Percentiles rank a stretch among this genome's conserved stretches.
Conservation (phyloP, 352 stramenopile genomes). For the Globisporangium okanoganense region DNA sequence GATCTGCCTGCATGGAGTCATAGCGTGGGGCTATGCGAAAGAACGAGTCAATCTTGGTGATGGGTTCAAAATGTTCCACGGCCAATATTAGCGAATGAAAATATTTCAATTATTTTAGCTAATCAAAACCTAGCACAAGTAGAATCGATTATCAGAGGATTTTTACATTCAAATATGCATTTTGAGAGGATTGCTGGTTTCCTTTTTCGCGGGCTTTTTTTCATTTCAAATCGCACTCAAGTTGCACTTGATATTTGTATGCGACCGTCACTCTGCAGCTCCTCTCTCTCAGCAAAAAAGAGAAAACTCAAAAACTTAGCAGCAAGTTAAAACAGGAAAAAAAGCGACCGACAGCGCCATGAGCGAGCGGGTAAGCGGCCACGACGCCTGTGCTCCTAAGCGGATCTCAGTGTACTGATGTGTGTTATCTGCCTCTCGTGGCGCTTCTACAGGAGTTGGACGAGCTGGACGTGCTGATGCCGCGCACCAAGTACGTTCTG, state of each 20-base stretch:
- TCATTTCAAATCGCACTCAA: constrained; percentile 8
- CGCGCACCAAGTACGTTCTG: constrained; percentile 51
- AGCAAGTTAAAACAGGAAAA: not conserved
- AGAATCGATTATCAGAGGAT: not conserved
- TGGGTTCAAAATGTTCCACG: not conserved
- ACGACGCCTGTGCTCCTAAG: not conserved
- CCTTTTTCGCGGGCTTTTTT: constrained; percentile 12
- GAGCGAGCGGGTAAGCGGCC: constrained; percentile 1
- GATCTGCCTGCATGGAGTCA: too few species aligned
- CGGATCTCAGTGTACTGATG: not conserved
- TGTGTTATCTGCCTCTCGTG: not conserved
- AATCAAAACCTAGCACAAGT: too few species aligned
- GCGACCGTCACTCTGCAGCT: not conserved
- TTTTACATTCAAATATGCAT: not conserved
- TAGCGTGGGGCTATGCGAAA: not conserved
- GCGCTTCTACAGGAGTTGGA: constrained; percentile 22
- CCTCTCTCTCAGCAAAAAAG: not conserved
- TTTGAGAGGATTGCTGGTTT: not conserved
- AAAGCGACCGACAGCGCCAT: not conserved
- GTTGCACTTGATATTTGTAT: constrained; percentile 14
- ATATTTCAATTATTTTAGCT: too few species aligned
- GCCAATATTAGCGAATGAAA: too few species aligned
- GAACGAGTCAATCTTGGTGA: not conserved
- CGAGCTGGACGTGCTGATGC: constrained; percentile 68
- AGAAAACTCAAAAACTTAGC: not conserved